A percentile compares a stretch with the other conserved stretches of the same genome.
Conservation (phyloP, 225 moss, liverwort and hornwort species). For the Takakia lepidozioides region DNA sequence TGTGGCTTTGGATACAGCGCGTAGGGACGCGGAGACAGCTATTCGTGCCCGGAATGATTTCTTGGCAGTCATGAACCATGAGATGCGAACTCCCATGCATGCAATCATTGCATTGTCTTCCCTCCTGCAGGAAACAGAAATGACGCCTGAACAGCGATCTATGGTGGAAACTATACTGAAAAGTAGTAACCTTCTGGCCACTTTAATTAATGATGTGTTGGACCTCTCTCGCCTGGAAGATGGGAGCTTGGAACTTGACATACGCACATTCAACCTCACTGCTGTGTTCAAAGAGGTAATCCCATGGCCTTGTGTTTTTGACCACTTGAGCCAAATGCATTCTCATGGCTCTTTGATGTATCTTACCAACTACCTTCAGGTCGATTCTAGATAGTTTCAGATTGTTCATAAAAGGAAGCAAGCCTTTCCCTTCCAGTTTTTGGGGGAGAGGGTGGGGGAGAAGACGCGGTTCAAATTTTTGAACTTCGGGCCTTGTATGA, state of each 20-base stretch:
- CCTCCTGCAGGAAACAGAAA: conserved; percentile 5
- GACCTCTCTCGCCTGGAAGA: conserved; percentile 2
- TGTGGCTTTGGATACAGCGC: conserved; percentile 6
- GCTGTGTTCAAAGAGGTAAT: conserved; percentile 2
- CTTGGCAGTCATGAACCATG: conserved; percentile 4
- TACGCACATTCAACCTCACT: conserved; percentile 2
- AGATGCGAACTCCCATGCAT: conserved; percentile 8
- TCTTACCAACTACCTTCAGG: no score
- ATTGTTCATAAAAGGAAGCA: no score
- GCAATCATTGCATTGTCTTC: conserved; percentile 8
- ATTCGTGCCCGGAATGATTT: conserved; percentile 8
- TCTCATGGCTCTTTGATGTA: no score
- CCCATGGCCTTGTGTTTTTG: no score
- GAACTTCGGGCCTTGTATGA: no score
- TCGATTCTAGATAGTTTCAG: no score
- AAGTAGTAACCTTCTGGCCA: conserved; percentile 7
- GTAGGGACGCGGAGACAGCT: conserved; percentile 6
- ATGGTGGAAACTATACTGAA: conserved; percentile 7
- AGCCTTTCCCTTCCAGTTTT: no score
- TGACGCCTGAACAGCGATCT: conserved; percentile 3
- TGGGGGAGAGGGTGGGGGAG: no score
- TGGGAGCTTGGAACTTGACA: conserved; percentile 5
- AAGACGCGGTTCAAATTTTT: no score
- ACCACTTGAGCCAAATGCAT: no score
- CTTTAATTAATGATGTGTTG: conserved; percentile 5